Percentiles rank a stretch among this genome's conserved stretches.
Conservation (phyloP, 108 stramenopile genomes). For the Discostella pseudostelligera region DNA sequence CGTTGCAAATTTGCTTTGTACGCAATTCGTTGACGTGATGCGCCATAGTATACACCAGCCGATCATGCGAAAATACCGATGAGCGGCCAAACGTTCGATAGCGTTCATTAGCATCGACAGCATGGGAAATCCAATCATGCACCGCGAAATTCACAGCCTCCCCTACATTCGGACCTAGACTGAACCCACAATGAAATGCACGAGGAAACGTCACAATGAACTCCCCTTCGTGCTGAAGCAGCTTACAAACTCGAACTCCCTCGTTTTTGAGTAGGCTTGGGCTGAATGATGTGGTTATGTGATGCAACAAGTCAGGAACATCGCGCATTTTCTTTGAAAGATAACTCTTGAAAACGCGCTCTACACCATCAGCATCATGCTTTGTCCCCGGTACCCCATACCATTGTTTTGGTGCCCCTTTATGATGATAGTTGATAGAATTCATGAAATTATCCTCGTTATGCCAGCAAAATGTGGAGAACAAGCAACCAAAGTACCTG, state of each 20-base stretch:
- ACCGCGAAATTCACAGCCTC: conserved; percentile 95
- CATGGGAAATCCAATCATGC: conserved; percentile 93
- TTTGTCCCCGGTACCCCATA: conserved; percentile 91
- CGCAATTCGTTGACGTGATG: conserved; percentile 70
- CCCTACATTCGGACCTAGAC: conserved; percentile 92
- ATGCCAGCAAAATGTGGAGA: conserved; percentile 99
- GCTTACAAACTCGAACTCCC: conserved; percentile 87
- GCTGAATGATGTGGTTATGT: conserved; percentile 95
- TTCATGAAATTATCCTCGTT: conserved; percentile 99
- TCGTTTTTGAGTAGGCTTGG: conserved; percentile 79
- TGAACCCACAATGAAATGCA: conserved; percentile 96
- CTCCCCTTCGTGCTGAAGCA: conserved; percentile 89
- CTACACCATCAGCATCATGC: conserved; percentile 78
- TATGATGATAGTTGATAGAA: conserved; percentile 97
- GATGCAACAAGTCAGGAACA: conserved; percentile 89
- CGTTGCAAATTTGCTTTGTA: conserved; percentile 55
- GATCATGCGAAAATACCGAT: conserved; percentile 91
- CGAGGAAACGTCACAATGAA: conserved; percentile 97
- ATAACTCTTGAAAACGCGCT: conserved; percentile 85
- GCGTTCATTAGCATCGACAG: conserved; percentile 87
- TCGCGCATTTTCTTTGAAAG: conserved; percentile 92
- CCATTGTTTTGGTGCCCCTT: conserved; percentile 97
- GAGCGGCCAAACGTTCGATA: conserved; percentile 87
- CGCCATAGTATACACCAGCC: conserved; percentile 89
- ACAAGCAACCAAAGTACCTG: conserved; percentile 89